A percentile compares a stretch with the other conserved stretches of the same genome.
Evolutionary conservation across 352 stramenopile genomes (phyloP).

Genomic region (Phytophthora fragariae): DNA sequence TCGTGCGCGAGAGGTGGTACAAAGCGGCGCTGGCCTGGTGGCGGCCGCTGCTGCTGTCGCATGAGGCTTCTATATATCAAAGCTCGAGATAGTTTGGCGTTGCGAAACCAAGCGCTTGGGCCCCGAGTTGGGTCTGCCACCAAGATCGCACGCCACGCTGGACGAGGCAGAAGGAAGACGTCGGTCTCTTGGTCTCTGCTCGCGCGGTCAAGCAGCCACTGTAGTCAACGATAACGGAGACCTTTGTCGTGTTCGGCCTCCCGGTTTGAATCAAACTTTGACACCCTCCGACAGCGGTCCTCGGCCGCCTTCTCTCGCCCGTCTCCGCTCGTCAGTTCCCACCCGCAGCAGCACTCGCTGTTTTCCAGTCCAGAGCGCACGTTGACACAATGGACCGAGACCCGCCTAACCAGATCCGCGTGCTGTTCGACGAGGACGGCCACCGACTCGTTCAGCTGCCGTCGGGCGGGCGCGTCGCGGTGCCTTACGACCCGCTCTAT

Average conservation of each 20-base stretch:
- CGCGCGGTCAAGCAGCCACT: neutral
- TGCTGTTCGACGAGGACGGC: slow-evolving; percentile 32
- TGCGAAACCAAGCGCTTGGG: neutral
- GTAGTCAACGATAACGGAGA: neutral
- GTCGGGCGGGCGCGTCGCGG: slow-evolving; percentile 31
- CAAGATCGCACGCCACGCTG: neutral
- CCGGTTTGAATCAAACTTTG: slow-evolving; percentile 8
- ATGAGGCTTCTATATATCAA: slow-evolving; percentile 34
- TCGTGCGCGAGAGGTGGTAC: slow-evolving; percentile 47
- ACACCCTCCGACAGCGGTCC: slow-evolving; percentile 24
- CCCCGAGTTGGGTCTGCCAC: neutral
- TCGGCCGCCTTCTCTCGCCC: slow-evolving; percentile 32
- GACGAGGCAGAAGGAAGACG: neutral
- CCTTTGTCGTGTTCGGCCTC: neutral
- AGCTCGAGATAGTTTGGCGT: slow-evolving; percentile 21
- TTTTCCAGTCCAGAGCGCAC: slow-evolving; percentile 34
- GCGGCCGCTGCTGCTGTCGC: slow-evolving; percentile 10
- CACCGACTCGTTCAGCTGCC: slow-evolving; percentile 44
- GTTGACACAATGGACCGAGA: slow-evolving; percentile 28
- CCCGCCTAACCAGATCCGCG: slow-evolving; percentile 15
- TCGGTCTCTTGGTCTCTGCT: no score
- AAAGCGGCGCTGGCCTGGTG: slow-evolving; percentile 3
- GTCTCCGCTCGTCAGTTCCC: slow-evolving; percentile 41
- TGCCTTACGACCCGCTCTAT: slow-evolving; percentile 37
- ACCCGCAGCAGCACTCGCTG: slow-evolving; percentile 36